Evolutionary conservation across 768 basidiomycete species (phyloP), one percentile per base, ranked within the genome.

Genomic region (Tephrocybe sp.): DNA sequence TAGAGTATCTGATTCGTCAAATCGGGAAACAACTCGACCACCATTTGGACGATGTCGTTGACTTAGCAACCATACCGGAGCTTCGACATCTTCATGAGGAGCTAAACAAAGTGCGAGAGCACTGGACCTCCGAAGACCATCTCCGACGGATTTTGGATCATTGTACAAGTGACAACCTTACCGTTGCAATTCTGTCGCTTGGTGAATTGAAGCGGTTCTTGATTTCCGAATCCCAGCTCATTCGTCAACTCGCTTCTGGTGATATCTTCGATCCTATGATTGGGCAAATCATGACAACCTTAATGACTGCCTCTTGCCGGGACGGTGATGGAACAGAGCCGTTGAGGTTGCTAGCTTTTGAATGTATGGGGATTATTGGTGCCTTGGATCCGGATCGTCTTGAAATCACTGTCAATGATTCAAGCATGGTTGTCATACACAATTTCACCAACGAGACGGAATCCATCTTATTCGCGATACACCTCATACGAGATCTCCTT

Each of bases 351-450:
- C 67, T 89, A 16, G 87, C 92, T 0, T 94, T 87, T 62, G 91
- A 97, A 62, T 97, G 92, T 63, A 83, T 98, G 49, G 93, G 95
- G 1, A 80, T 91, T 17, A 70, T 98, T 11, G 97, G 97, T 5
- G 97, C 97, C 2, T 78, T 95, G 14, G 97, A 99, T 67, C 96
- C 96, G 0, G 96, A 98, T 72, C 79, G 97, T 43, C 88, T 89
- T 60, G 87, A 91, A 55, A 74, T 92, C 16, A 70, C 72, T 1
- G 64, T 76, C 26, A 70, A 68, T 33, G 84, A 87, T 54, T 67
- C 79, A 2, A 76, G 78, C 39, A 86, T 89, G 69, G 78, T 93
- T 40, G 77, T 98, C 42, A 72, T 84, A 53, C 80, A 77, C 61
- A 94, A 98, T 64, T 97, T 93, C 64, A 73, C 72, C 1, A 87